A percentile compares a stretch with the other conserved stretches of the same genome.
Conservation (phyloP, 257 asterid genomes). For the Solanum sparsipilum region DNA sequence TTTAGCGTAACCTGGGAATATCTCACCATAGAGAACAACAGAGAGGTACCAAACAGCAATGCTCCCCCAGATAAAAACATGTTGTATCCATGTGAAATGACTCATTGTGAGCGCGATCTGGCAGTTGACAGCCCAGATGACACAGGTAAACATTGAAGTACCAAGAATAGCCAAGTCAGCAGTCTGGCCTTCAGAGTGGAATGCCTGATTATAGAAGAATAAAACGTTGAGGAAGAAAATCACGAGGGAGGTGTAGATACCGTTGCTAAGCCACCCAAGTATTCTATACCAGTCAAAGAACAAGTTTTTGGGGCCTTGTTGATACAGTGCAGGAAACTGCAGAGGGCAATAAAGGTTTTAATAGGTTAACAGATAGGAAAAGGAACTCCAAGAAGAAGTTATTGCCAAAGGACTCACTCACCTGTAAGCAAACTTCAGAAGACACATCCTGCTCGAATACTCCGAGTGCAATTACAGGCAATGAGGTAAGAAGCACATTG, state of each 20-base stretch:
- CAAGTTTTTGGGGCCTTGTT: slow-evolving; percentile 84
- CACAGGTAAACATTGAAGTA: slow-evolving; percentile 87
- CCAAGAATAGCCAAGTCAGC: slow-evolving; percentile 84
- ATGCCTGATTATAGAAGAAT: slow-evolving; percentile 72
- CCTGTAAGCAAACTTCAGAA: slow-evolving; percentile 97
- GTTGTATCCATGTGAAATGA: slow-evolving; percentile 98
- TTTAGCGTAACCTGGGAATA: slow-evolving; percentile 22
- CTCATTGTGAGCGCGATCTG: slow-evolving; percentile 81
- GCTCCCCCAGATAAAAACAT: slow-evolving; percentile 70
- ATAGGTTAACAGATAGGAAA: not conserved
- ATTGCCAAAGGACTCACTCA: slow-evolving; percentile 28
- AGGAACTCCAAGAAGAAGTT: not conserved
- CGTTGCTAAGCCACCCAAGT: slow-evolving; percentile 92
- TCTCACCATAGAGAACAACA: slow-evolving; percentile 51
- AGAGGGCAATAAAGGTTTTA: not conserved
- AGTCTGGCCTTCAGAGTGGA: slow-evolving; percentile 69
- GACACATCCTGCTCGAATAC: slow-evolving; percentile 96
- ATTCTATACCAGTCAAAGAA: slow-evolving; percentile 87
- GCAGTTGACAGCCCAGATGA: slow-evolving; percentile 80
- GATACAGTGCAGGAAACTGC: slow-evolving; percentile 98
- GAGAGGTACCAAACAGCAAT: slow-evolving; percentile 65
- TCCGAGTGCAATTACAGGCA: slow-evolving; percentile 96
- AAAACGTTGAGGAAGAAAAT: slow-evolving; percentile 67
- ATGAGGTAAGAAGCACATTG: slow-evolving; percentile 89
- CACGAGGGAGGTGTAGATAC: slow-evolving; percentile 67